phyloP scores from a whole-genome alignment of 2,329 filamentous ascomycete species.

The Daldinia sp. region DNA sequence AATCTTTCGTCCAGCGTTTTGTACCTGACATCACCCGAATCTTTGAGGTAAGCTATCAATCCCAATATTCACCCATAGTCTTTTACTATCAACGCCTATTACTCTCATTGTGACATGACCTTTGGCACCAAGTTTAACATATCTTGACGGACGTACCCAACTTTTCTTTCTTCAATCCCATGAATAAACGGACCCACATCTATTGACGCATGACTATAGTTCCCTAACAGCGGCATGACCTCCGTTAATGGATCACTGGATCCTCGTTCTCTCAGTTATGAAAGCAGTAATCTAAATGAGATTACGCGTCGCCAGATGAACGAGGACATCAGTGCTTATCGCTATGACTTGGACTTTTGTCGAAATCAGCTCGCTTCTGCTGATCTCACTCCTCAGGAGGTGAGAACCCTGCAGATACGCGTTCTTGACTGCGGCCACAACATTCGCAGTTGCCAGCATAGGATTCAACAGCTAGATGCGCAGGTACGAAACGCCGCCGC shows the following conservation, averaged over 20 bases:
- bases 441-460: conserved; percentile 58
- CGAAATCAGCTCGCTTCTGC: conserved; percentile 51
- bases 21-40: conserved; percentile 31
- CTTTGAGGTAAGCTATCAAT: conserved; percentile 23
- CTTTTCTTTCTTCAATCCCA: neutral
- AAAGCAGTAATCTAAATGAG: conserved; percentile 48
- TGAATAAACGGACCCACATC: neutral
- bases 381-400: conserved; percentile 57
- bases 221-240: conserved; percentile 13
- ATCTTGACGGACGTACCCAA: neutral
- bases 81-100: neutral
- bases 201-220: conserved; percentile 11
- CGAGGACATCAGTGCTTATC: conserved; percentile 59
- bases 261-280: conserved; percentile 45
- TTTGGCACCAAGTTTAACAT: neutral
- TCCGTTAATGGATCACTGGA: conserved; percentile 29
- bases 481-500: conserved; percentile 39
- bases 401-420: conserved; percentile 57
- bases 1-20: conserved; percentile 16
- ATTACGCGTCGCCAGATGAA: conserved; percentile 55
- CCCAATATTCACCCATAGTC: neutral
- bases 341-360: conserved; percentile 59
- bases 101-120: neutral
- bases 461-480: conserved; percentile 56
- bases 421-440: conserved; percentile 59